Percentiles rank a stretch among this genome's conserved stretches.
Conservation (phyloP, 768 basidiomycete species). For the Phlebiopsis gigantea region DNA sequence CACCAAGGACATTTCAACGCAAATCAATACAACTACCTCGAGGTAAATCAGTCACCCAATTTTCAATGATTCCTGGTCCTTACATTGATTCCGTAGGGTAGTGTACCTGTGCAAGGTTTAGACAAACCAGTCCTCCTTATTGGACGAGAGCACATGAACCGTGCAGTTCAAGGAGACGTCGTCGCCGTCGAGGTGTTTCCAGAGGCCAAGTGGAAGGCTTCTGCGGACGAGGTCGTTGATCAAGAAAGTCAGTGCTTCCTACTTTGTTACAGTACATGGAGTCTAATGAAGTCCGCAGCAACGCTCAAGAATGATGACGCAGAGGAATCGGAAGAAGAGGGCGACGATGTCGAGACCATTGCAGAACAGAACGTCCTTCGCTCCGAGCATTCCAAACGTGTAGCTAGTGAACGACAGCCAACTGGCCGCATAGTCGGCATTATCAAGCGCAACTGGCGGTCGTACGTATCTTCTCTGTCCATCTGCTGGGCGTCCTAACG, state of each 20-base stretch:
- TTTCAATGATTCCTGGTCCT: background rate
- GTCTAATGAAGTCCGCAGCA: conserved; percentile 34
- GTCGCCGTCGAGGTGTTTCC: conserved; percentile 88
- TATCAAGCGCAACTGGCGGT: conserved; percentile 93
- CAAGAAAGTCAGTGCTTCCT: conserved; percentile 59
- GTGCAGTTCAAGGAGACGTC: conserved; percentile 89
- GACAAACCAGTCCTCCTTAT: conserved; percentile 77
- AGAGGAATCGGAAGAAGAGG: conserved; percentile 67
- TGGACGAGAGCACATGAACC: conserved; percentile 92
- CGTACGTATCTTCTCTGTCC: conserved; percentile 45
- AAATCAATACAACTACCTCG: conserved; percentile 93
- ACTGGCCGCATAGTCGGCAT: conserved; percentile 91
- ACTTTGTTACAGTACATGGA: background rate
- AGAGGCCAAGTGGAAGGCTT: conserved; percentile 87
- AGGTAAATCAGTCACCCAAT: conserved; percentile 44
- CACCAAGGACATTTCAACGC: conserved; percentile 95
- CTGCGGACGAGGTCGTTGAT: conserved; percentile 89
- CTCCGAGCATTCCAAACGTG: conserved; percentile 21
- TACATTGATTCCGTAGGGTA: conserved; percentile 47
- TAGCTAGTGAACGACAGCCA: conserved; percentile 65
- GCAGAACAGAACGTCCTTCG: conserved; percentile 26
- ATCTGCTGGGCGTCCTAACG: background rate
- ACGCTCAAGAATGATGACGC: conserved; percentile 85
- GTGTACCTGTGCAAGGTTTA: conserved; percentile 68
- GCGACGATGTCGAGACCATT: conserved; percentile 28